Evolutionary conservation across 805 yeast genomes (phyloP), one percentile per base, ranked within the genome.

Genomic region (Maudiozyma bulderi): DNA sequence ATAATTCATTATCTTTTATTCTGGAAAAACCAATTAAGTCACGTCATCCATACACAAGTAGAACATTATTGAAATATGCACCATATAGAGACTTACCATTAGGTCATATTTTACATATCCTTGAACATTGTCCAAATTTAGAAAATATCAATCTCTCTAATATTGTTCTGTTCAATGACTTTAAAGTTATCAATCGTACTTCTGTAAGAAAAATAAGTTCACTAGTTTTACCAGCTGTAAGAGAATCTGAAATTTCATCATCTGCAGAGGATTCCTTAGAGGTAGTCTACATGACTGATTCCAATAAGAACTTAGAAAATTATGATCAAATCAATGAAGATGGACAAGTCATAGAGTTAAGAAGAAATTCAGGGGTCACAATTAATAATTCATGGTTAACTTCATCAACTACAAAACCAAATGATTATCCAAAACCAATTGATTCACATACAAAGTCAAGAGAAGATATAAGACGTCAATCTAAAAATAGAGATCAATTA

Each of bases 21-120:
- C 8, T 35, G 28, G 43, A 40, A 20, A 40, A 40, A 40, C 43
- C 43, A 1, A 3, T 26, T 3, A 40, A 11, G n/a, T 40, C 32
- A 13, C 37, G 40, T 28, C 89, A 85, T 59, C 93, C 93, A 2
- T 63, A 67, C 43, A 78, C 80, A 40, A 82, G 77, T 60, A 76
- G 78, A 49, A 79, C 82, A 53, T 62, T 86, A 37, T 57, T 73
- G 47, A 82, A 78, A 61, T 84, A 84, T 64, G 73, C 86, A 3
- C 71, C 76, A 20, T 74, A 82, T n/a, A 79, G 76, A 55, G 96
- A 88, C 61, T 61, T 88, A 6, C 96, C 96, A 1, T 67, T 83
- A 31, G 96, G 96, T 0, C 78, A 80, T 53, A 58, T 89, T 8
- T 59, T 88, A 11, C 95, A 86, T 61, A 58, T 87, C 37, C 59